Percentiles rank a stretch among this genome's conserved stretches.
Evolutionary conservation across 2,329 filamentous ascomycete genomes (phyloP).

Genomic region (Phoma sp.): DNA sequence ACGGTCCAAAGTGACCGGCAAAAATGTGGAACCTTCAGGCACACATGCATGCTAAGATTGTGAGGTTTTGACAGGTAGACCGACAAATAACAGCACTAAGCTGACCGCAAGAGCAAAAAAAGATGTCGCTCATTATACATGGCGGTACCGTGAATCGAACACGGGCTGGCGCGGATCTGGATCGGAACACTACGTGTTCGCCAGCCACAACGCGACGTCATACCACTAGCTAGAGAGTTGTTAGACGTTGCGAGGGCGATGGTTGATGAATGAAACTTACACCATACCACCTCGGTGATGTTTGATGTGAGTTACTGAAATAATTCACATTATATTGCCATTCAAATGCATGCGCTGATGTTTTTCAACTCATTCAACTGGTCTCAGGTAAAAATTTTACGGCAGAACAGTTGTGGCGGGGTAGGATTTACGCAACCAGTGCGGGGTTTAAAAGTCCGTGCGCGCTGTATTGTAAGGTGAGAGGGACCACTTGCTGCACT

Average conservation of each 20-base stretch:
- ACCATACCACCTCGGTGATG: slow-evolving; percentile 40
- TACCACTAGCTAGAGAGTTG: slow-evolving; percentile 39
- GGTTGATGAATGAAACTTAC: neutral
- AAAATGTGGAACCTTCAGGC: neutral
- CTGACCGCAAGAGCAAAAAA: neutral
- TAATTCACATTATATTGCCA: neutral
- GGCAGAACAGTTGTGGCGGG: neutral
- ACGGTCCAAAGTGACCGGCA: neutral
- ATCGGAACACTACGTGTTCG: slow-evolving; percentile 29
- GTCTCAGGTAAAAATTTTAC: neutral
- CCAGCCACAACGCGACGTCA: slow-evolving; percentile 50
- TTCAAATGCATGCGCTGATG: neutral
- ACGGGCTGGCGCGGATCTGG: slow-evolving; percentile 48
- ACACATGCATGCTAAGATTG: neutral
- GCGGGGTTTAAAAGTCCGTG: slow-evolving; percentile 27
- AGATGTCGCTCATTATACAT: slow-evolving; percentile 12
- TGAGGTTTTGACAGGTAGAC: no score
- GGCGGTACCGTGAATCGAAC: slow-evolving; percentile 42
- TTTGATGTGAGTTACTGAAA: slow-evolving; percentile 16
- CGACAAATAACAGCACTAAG: neutral
- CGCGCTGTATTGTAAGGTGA: slow-evolving; percentile 11
- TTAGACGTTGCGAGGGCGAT: neutral
- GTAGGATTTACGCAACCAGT: neutral
- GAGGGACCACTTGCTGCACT: slow-evolving; percentile 12
- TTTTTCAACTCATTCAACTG: neutral